A percentile compares a stretch with the other conserved stretches of the same genome.
These are phyloP conservation scores for Phytopythium oedochilum DNA, from an alignment of 352 stramenopile species.

Conservation along the genomic window DNA sequence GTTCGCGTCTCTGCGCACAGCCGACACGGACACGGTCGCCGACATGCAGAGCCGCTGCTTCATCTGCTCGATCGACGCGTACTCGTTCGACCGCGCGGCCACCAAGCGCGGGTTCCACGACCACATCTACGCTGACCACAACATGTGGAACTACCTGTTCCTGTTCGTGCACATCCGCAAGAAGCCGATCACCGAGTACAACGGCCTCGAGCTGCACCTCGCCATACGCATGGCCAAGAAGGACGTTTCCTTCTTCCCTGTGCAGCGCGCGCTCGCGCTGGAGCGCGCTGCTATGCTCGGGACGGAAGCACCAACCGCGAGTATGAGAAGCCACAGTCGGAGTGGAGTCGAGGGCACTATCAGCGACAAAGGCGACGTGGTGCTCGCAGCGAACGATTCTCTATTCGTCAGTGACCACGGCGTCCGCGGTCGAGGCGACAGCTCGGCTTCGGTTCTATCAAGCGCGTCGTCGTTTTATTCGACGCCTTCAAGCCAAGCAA, in stretches of 20 bases:
- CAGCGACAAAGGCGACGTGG: neutral
- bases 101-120: constrained; percentile 70
- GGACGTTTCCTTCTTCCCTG: constrained; percentile 76
- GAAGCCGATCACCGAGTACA: constrained; percentile 76
- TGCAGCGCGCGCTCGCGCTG: constrained; percentile 48
- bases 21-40: constrained; percentile 57
- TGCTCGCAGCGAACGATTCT: neutral
- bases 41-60: constrained; percentile 75
- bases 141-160: constrained; percentile 82
- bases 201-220: constrained; percentile 75
- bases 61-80: constrained; percentile 77
- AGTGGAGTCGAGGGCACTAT: neutral
- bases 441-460: neutral
- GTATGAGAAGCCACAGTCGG: neutral
- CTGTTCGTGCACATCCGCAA: constrained; percentile 79
- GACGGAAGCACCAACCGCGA: neutral
- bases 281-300: constrained; percentile 12
- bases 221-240: constrained; percentile 71
- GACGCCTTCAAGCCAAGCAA: neutral
- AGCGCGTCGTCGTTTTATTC: neutral
- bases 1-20: constrained; percentile 62
- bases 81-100: constrained; percentile 56
- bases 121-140: constrained; percentile 72
- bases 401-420: neutral
- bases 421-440: neutral